Base-by-base conservation (phyloP, 768 basidiomycete genomes). In the Amanita phalloides region DNA sequence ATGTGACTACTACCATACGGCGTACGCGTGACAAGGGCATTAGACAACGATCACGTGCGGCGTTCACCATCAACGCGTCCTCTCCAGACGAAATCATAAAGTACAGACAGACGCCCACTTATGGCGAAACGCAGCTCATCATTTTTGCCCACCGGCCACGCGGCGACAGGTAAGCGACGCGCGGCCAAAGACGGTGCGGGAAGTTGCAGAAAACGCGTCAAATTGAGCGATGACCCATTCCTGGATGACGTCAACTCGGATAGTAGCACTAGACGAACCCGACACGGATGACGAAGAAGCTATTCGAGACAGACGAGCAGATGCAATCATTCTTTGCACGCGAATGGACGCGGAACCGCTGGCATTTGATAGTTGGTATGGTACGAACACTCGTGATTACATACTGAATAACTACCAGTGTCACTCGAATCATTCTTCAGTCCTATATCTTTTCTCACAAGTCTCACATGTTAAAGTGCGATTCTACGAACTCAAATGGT, bases 401-500 rank as follows among this genome's bases (percentile, higher is more conserved):
- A 51, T 44, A 14, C 28, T 51, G 4, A 26, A 23, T 23, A 23
- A 13, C 9, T 7, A n/a, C 14, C 57, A 88, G 84, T 71, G 21
- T 76, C 83, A 82, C 81, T 5, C 71, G 71, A 9, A 64, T 73
- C 21, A 71, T 86, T 46, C 67, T 90, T 30, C 72, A 75, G 49
- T 81, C 85, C 0, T 88, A 87, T 57, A 84, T 90, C 3, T 90
- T 88, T 0, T 88, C 86, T 0, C 68, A 81, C 55, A 84, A 78
- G 62, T 73, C 77, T 6, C 86, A 90, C 59, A 64, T 79, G 21
- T 87, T 77, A 64, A 78, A 70, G 56, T 86, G 82, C 55, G 64
- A 76, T n/a, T 81, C 86, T 2, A 65, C 71, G n/a, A 66, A 73
- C 38, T 61, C 65, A 14, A 65, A 69, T 43, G 23, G 23, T 25